Percentiles rank a stretch among this genome's conserved stretches.
phyloP scores from a whole-genome alignment of 108 stramenopile genomes.

The Craspedostauros australis region DNA sequence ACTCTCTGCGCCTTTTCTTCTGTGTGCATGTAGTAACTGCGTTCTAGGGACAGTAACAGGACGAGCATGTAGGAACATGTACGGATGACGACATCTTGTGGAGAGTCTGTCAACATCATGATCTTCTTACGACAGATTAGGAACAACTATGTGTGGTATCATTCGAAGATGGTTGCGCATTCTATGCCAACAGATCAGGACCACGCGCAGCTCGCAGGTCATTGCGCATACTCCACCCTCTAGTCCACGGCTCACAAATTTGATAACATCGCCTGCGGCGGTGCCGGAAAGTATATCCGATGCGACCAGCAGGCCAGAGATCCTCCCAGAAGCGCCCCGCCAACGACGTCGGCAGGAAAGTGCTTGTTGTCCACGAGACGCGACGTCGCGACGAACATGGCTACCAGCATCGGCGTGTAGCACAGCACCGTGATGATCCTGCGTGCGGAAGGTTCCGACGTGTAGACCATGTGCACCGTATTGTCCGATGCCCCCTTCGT shows the following conservation, averaged over 20 bases:
- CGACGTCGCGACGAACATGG: slow-evolving; percentile 35
- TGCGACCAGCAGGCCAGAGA: slow-evolving; percentile 20
- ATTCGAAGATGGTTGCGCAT: too few relatives aligned
- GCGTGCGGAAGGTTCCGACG: not conserved
- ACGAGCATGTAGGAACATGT: not conserved
- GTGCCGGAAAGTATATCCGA: too few relatives aligned
- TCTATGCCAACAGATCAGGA: too few relatives aligned
- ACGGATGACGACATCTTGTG: too few relatives aligned
- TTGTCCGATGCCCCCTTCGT: not conserved
- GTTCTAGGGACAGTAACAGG: not conserved
- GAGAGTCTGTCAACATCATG: too few relatives aligned
- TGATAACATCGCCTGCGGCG: too few relatives aligned
- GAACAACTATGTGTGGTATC: too few relatives aligned
- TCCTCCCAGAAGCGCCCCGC: slow-evolving; percentile 44
- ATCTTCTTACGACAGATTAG: too few relatives aligned
- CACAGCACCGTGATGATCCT: slow-evolving; percentile 24
- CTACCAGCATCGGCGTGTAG: slow-evolving; percentile 29
- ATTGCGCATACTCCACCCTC: too few relatives aligned
- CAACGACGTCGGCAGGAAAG: slow-evolving; percentile 60
- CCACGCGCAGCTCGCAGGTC: too few relatives aligned
- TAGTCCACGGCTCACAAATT: too few relatives aligned
- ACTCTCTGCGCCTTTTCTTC: not conserved
- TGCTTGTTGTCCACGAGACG: slow-evolving; percentile 54
- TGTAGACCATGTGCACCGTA: not conserved
- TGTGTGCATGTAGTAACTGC: not conserved